These are phyloP conservation scores for Teunomyces aglyptinius DNA, from an alignment of 805 yeast genomes.

Conservation along the genomic window DNA sequence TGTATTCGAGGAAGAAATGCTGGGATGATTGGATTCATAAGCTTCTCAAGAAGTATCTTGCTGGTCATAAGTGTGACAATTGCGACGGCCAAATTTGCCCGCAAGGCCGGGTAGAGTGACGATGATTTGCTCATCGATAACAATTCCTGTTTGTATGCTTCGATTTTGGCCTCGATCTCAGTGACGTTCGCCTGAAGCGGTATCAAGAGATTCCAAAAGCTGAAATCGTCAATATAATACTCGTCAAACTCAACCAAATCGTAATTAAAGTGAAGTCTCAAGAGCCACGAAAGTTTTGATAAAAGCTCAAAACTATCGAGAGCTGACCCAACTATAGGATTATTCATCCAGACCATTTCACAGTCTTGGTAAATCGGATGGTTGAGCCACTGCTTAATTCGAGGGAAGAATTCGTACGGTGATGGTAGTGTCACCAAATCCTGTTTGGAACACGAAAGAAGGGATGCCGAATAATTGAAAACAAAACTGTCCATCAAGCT, in stretches of 20 bases:
- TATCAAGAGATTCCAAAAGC: constrained; percentile 10
- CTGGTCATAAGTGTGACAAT: constrained; percentile 8
- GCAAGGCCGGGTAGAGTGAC: constrained; percentile 7
- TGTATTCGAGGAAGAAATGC: constrained; percentile 9
- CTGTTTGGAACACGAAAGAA: constrained; percentile 32
- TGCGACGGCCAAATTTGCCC: constrained; percentile 13
- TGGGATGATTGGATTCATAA: constrained; percentile 12
- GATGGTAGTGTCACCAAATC: constrained; percentile 33
- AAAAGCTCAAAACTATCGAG: constrained; percentile 34
- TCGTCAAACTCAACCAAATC: constrained; percentile 1
- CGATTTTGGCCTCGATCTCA: constrained; percentile 3
- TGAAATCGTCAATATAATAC: constrained; percentile 7
- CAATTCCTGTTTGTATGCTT: constrained; percentile 5
- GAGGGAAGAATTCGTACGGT: constrained; percentile 38
- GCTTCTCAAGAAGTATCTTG: constrained; percentile 12
- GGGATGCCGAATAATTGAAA: constrained; percentile 38
- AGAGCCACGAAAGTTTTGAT: constrained; percentile 38
- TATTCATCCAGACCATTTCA: constrained; percentile 42
- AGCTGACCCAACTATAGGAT: constrained; percentile 41
- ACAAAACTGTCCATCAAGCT: constrained; percentile 45
- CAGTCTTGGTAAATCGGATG: constrained; percentile 33
- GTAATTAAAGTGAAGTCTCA: constrained; percentile 16
- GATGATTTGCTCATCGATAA: not conserved
- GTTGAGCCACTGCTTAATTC: constrained; percentile 29
- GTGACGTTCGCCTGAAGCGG: constrained; percentile 7